Base-by-base conservation (phyloP, 108 stramenopile species). In the Cyclotella atomus region DNA sequence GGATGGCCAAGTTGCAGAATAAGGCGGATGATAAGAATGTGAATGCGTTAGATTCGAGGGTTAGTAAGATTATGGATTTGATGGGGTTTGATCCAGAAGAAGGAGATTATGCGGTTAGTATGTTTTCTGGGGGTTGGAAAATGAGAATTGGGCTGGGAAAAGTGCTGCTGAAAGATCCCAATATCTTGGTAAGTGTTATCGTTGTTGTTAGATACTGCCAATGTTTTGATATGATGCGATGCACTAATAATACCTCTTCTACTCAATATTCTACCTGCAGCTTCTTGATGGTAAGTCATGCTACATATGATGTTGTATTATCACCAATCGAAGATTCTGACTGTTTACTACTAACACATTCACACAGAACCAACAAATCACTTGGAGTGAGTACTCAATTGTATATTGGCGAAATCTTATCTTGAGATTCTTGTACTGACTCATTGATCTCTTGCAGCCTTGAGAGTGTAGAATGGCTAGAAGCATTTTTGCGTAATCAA, bases 61-160 rank as follows among this genome's bases (percentile, higher is more conserved):
- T 90, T 24, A 89, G 89, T 53, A 97, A 97, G 75, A 84, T 95
- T 35, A 94, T 97, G 96, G 90, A 95, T 77, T 65, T 95, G 60
- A 97, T 97, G 96, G 98, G 98, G 23, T 99, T 99, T 82, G 83
- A 75, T 16, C 81, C 85, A 3, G 95, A 94, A 27, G 97, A 97
- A 73, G 86, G 73, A 25, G 89, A 91, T 23, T 88, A 86, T 70
- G 74, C 83, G 2, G 96, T 99, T n/a, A 82, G 85, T 8, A 89
- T 89, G 71, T 99, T 99, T 72, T 90, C 88, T 8, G 98, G 98
- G 19, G 98, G 98, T 0, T 99, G 98, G 98, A 97, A 97, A 59
- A 99, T 99, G 98, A 78, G 98, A 33, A 97, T 98, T 63, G 98
- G 97, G n/a, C 85, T 99, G 34, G 98, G 97, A 32, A 98, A 98